Base-by-base conservation (phyloP, 1,284 basidiomycete species). In the Rhodotorula glutinis region DNA sequence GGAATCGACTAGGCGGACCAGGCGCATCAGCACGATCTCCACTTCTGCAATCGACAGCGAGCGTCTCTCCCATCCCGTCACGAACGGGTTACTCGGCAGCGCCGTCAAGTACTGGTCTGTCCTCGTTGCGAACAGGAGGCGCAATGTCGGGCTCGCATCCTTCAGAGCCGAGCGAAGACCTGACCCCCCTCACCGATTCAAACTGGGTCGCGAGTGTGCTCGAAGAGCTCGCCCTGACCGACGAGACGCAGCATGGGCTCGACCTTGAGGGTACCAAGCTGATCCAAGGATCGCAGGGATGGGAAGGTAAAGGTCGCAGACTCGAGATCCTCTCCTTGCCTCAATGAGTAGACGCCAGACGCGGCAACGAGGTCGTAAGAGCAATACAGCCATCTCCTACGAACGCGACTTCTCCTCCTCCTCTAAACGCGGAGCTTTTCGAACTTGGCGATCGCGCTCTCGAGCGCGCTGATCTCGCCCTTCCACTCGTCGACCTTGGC, bases 141-240 rank as follows among this genome's bases (percentile, higher is more conserved):
- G 19, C 30, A 10, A 5, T 10, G n/a, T 13, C 8, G 23, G n/a
- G 14, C 60, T n/a, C n/a, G 16, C 29, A 16, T 23, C 38, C 21
- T 76, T 77, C 29, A 86, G 83, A 43, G 4, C 47, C 57, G 71
- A 85, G 87, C 38, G 85, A 90, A 73, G 95, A 99, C 77, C 79
- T 97, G 29, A 91, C 90, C 0, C 91, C 91, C 1, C 83, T 99
- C 30, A 95, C 92, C 0, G 91, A 97, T 76, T 82, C 89, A 10
- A 89, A 85, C 62, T 98, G 90, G 81, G 89, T 98, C 53, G 87
- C 88, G 11, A 86, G 88, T 71, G 82, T 87, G 3, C 83, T 97
- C 43, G 75, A 75, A 25, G 63, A 71, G 65, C 63, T 75, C 19
- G 72, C 66, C 38, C 41, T 59, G 7, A 63, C 52, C 17, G 63